A percentile compares a stretch with the other conserved stretches of the same genome.
These are phyloP conservation scores for Corylus americana DNA, from an alignment of 306 rosid genomes.

Conservation along the genomic window DNA sequence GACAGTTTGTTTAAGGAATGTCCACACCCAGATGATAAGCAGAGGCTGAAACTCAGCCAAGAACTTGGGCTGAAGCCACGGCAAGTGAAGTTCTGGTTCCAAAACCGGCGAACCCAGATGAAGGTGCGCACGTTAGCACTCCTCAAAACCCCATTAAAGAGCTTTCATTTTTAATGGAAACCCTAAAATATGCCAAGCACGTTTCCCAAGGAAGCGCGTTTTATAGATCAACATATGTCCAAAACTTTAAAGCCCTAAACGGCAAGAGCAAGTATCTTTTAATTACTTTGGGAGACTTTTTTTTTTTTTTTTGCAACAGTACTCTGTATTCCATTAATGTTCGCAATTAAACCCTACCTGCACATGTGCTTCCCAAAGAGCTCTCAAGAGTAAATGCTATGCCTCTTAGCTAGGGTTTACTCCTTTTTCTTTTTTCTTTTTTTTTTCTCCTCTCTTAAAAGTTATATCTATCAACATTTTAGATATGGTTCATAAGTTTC, in stretches of 20 bases:
- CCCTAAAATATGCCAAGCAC: constrained; percentile 49
- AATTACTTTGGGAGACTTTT: constrained; percentile 12
- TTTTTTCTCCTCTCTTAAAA: too few species aligned
- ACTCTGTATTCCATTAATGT: constrained; percentile 70
- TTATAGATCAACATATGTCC: background rate
- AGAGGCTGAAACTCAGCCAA: constrained; percentile 75
- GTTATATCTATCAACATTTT: too few species aligned
- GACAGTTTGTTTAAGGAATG: constrained; percentile 88
- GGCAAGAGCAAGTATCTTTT: constrained; percentile 15
- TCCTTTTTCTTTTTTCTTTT: too few species aligned
- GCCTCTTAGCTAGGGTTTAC: constrained; percentile 21
- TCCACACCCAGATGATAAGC: constrained; percentile 99
- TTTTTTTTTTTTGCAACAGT: constrained; percentile 26
- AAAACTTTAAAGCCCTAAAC: constrained; percentile 40
- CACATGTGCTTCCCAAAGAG: constrained; percentile 55
- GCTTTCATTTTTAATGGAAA: constrained; percentile 24
- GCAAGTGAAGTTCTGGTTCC: constrained; percentile 98
- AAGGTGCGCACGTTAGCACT: constrained; percentile 47
- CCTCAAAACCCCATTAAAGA: background rate
- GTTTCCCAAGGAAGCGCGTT: constrained; percentile 61
- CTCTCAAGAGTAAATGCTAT: constrained; percentile 57
- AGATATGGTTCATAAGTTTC: constrained; percentile 8
- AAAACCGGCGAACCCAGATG: constrained; percentile 95
- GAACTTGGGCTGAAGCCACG: constrained; percentile 87
- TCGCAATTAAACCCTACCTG: constrained; percentile 68